These are phyloP conservation scores for Spatholobus suberectus DNA, from an alignment of 306 rosid species.

Conservation along the genomic window DNA sequence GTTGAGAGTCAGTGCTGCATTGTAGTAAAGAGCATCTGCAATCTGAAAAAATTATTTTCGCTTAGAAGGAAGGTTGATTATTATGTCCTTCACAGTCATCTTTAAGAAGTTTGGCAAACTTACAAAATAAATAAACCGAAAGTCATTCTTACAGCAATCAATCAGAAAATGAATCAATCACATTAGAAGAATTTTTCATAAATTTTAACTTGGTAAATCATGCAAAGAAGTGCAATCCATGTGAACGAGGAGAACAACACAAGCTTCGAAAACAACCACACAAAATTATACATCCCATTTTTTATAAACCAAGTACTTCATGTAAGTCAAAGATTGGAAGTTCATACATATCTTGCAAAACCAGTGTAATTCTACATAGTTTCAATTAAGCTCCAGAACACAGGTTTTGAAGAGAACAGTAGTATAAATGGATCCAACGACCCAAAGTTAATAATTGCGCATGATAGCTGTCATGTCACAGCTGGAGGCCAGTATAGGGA, in stretches of 20 bases:
- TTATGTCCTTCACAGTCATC: slow-evolving; percentile 10
- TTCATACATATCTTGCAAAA: not conserved
- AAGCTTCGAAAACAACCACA: not conserved
- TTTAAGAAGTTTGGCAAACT: slow-evolving; percentile 30
- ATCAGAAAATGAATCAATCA: slow-evolving; percentile 5
- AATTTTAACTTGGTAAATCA: slow-evolving; percentile 15
- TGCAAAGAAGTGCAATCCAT: not conserved
- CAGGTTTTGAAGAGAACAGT: not conserved
- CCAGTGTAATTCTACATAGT: not conserved
- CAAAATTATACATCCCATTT: slow-evolving; percentile 10
- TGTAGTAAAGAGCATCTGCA: slow-evolving; percentile 91
- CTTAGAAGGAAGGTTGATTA: slow-evolving; percentile 22
- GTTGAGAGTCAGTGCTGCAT: slow-evolving; percentile 71
- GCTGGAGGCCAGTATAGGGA: not conserved
- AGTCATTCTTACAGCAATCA: not conserved
- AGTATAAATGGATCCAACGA: not conserved
- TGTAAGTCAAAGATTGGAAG: not conserved
- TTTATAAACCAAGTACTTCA: not conserved
- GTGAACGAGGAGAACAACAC: slow-evolving; percentile 1
- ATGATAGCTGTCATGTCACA: not conserved
- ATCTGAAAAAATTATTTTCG: slow-evolving; percentile 53
- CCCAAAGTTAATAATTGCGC: not conserved
- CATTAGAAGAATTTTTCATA: not conserved
- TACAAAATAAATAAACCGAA: not conserved
- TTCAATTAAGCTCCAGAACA: not conserved